phyloP scores from a whole-genome alignment of 768 basidiomycete species.

The Cyclocybe aegerita region DNA sequence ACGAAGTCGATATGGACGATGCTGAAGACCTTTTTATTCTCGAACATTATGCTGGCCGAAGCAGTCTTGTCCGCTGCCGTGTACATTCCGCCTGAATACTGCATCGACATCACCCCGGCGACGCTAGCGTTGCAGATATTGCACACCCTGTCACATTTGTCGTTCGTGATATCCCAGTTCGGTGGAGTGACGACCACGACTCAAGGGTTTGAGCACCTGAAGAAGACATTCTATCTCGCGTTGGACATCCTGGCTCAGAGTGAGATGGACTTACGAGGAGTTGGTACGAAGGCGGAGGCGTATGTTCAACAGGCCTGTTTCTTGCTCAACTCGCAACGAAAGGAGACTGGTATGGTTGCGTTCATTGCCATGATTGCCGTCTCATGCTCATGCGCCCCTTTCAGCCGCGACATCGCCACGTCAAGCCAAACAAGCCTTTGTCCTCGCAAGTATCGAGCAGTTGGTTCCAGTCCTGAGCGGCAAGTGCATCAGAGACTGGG shows the following conservation, averaged over 20 bases:
- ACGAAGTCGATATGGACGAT: conserved; percentile 59
- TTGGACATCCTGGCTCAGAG: conserved; percentile 64
- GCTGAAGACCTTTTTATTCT: conserved; percentile 78
- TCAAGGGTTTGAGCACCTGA: conserved; percentile 68
- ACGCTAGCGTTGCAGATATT: conserved; percentile 55
- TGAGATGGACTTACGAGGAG: conserved; percentile 23
- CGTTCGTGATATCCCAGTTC: conserved; percentile 79
- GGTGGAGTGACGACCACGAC: conserved; percentile 65
- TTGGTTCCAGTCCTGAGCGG: conserved; percentile 62
- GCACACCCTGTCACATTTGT: conserved; percentile 60
- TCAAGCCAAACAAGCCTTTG: conserved; percentile 56
- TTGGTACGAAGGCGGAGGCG: conserved; percentile 22
- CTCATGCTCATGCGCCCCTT: conserved; percentile 3
- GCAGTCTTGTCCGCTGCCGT: conserved; percentile 54
- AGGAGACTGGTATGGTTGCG: conserved; percentile 21
- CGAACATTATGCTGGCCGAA: conserved; percentile 67
- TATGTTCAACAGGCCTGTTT: conserved; percentile 28
- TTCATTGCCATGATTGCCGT: neutral
- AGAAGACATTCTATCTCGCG: conserved; percentile 73
- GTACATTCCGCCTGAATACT: conserved; percentile 44
- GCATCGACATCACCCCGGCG: conserved; percentile 32
- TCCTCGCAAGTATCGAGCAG: conserved; percentile 76
- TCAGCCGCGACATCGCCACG: conserved; percentile 21
- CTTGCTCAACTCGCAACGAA: conserved; percentile 21
- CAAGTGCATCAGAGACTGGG: conserved; percentile 48